phyloP scores from a whole-genome alignment of 164 flowering plant species.

The Annona squamosa region DNA sequence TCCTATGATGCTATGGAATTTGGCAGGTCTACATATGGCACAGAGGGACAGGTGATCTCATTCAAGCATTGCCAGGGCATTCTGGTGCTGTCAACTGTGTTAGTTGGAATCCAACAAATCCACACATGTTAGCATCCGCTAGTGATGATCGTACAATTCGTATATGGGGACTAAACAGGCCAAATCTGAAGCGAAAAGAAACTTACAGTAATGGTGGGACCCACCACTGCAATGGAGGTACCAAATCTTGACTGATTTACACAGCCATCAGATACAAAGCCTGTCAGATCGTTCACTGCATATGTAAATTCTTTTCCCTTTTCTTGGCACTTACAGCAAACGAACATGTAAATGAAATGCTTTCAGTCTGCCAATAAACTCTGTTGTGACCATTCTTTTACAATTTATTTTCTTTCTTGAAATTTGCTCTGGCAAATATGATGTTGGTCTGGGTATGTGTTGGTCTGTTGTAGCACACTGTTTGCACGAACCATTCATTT shows the following conservation, averaged over 20 bases:
- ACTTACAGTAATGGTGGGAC: conserved; percentile 9
- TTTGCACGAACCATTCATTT: too few species aligned
- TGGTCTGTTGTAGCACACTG: too few species aligned
- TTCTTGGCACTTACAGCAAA: conserved; percentile 13
- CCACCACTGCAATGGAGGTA: conserved; percentile 15
- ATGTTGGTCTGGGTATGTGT: too few species aligned
- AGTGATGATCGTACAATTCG: conserved; percentile 19
- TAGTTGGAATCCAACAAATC: conserved; percentile 19
- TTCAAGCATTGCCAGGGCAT: conserved; percentile 18
- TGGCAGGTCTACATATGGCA: conserved; percentile 20
- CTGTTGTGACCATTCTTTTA: conserved; percentile 7
- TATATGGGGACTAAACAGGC: conserved; percentile 15
- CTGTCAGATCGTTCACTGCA: not conserved
- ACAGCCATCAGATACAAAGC: not conserved
- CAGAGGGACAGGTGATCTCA: conserved; percentile 13
- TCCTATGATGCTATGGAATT: not conserved
- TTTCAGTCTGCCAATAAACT: conserved; percentile 14
- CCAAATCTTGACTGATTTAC: not conserved
- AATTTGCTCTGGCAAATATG: not conserved
- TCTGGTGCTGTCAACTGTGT: conserved; percentile 20
- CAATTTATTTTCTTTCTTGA: conserved; percentile 2
- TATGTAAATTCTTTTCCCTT: conserved; percentile 5
- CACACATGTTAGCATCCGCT: conserved; percentile 21
- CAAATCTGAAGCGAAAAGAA: conserved; percentile 9
- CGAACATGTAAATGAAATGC: conserved; percentile 12